A percentile compares a stretch with the other conserved stretches of the same genome.
These are phyloP conservation scores for Eucalyptus shirleyi DNA, from an alignment of 345 rosid genomes.

Conservation along the genomic window DNA sequence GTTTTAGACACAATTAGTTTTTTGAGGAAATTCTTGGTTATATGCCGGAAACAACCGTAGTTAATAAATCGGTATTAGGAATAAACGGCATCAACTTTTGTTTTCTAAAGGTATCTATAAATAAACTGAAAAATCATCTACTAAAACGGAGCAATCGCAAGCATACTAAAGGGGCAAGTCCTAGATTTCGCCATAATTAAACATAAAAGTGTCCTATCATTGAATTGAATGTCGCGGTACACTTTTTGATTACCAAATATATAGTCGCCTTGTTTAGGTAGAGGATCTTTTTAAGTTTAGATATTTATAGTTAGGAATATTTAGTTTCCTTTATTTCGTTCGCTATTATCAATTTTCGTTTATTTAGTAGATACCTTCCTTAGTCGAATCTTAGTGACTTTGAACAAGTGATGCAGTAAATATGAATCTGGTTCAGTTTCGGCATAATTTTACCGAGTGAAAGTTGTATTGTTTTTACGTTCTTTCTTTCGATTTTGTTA, in stretches of 20 bases:
- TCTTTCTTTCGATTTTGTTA: too few relatives aligned
- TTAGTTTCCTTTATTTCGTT: background rate
- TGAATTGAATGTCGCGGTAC: background rate
- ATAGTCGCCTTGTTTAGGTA: background rate
- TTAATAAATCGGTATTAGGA: background rate
- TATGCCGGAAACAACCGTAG: background rate
- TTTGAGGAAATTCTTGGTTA: background rate
- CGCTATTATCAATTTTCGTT: background rate
- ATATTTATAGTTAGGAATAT: background rate
- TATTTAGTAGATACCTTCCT: background rate
- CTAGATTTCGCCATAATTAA: background rate
- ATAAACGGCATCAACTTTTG: background rate
- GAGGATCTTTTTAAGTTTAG: background rate
- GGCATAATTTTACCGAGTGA: too few relatives aligned
- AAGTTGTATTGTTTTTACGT: too few relatives aligned
- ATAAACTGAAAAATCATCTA: background rate
- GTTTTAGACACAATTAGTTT: background rate
- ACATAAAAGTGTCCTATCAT: background rate
- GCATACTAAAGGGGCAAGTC: background rate
- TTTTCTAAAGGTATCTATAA: too few relatives aligned
- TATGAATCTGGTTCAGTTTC: too few relatives aligned
- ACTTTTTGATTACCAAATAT: background rate
- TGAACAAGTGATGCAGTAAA: background rate
- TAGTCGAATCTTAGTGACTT: background rate
- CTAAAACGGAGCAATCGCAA: background rate